These are phyloP conservation scores for Musa balbisiana DNA, from an alignment of 202 grass and related monocot genomes.

Conservation along the genomic window DNA sequence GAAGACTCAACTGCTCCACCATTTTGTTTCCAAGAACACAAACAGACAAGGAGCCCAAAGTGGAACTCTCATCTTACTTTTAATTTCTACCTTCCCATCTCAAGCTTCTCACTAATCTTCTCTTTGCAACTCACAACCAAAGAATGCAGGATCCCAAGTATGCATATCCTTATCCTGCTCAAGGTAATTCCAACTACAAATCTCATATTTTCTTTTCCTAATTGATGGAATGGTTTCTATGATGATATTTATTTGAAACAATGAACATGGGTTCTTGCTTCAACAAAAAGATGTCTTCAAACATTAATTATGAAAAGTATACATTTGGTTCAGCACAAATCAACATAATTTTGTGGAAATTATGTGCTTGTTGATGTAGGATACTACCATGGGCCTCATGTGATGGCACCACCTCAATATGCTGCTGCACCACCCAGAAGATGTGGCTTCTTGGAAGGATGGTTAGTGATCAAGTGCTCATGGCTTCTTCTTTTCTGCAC, in stretches of 20 bases:
- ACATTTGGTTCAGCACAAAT: background rate
- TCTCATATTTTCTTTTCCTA: background rate
- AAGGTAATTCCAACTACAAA: slow-evolving; percentile 7
- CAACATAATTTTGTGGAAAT: background rate
- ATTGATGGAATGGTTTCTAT: background rate
- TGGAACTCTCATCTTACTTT: background rate
- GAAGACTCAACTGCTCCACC: slow-evolving; percentile 6
- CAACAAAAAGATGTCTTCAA: too few species aligned
- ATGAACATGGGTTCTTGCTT: too few species aligned
- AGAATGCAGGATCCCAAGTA: slow-evolving; percentile 9
- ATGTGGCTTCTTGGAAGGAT: slow-evolving; percentile 13
- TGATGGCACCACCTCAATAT: slow-evolving; percentile 23
- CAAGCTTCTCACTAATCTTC: background rate
- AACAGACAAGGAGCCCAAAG: too few species aligned
- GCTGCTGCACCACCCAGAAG: background rate
- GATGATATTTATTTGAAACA: background rate
- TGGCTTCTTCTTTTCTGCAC: background rate
- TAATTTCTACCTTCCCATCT: background rate
- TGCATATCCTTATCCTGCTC: slow-evolving; percentile 14
- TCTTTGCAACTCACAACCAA: background rate
- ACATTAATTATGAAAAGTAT: too few species aligned
- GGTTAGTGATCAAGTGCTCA: background rate
- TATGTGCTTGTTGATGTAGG: background rate
- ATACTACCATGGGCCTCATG: slow-evolving; percentile 27
- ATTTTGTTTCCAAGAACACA: too few species aligned